A percentile compares a stretch with the other conserved stretches of the same genome.
Evolutionary conservation across 352 stramenopile species (phyloP).

Genomic region (Globisporangium middletonii): DNA sequence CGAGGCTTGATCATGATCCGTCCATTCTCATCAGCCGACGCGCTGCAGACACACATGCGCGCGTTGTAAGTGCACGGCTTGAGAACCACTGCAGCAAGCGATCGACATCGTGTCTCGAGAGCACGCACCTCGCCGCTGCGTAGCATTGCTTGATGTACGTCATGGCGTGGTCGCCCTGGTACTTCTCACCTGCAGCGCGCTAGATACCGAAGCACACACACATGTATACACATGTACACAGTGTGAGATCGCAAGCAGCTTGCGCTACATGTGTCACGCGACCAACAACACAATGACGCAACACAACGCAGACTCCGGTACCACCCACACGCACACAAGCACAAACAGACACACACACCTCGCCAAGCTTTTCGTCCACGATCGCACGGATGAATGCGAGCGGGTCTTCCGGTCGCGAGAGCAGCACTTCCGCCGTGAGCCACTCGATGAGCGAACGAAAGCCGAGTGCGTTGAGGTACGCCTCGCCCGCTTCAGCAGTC

Average conservation of each 20-base stretch:
- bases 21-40: constrained; percentile 78
- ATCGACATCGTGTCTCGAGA: background rate
- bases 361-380: constrained; percentile 75
- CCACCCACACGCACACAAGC: no score
- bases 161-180: constrained; percentile 73
- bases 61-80: background rate
- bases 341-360: constrained; percentile 24
- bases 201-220: constrained; percentile 5
- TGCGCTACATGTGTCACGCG: background rate
- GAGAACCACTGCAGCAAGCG: background rate
- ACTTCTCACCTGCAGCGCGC: constrained; percentile 49
- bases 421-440: constrained; percentile 83
- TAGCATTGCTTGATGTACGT: constrained; percentile 88
- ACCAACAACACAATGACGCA: background rate
- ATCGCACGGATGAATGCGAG: constrained; percentile 77
- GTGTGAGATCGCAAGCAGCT: constrained; percentile 1
- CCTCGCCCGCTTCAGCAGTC: constrained; percentile 71
- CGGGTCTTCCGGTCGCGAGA: constrained; percentile 82
- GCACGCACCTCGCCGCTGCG: constrained; percentile 56
- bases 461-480: constrained; percentile 84
- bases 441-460: constrained; percentile 90
- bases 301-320: no score
- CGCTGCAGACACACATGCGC: constrained; percentile 24
- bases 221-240: background rate
- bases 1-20: constrained; percentile 67